A percentile compares a stretch with the other conserved stretches of the same genome.
Evolutionary conservation across 208 protist species (phyloP).

Genomic region (Trypanosoma cruzi): DNA sequence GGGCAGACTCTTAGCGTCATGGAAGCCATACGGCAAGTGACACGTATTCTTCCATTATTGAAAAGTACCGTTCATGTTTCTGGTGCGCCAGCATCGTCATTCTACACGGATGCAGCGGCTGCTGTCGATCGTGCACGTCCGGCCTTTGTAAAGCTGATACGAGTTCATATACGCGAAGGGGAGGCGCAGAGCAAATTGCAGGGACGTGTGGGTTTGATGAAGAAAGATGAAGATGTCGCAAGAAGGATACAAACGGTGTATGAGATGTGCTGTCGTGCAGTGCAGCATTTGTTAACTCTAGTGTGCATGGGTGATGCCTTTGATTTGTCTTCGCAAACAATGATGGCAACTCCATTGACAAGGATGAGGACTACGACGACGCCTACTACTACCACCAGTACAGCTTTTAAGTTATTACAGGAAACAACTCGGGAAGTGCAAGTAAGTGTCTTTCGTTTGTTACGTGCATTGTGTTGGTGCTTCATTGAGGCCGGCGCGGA

Average conservation of each 20-base stretch:
- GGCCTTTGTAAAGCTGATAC: slow-evolving; percentile 23
- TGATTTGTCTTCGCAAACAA: not conserved
- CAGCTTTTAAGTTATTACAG: not conserved
- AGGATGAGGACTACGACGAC: not conserved
- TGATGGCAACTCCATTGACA: not conserved
- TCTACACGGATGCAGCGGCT: slow-evolving; percentile 24
- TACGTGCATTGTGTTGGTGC: slow-evolving; percentile 41
- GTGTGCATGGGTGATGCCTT: slow-evolving; percentile 14
- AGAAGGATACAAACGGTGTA: slow-evolving; percentile 4
- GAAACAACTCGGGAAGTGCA: slow-evolving; percentile 21
- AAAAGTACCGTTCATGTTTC: slow-evolving; percentile 21
- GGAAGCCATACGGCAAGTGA: slow-evolving; percentile 5
- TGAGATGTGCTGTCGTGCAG: slow-evolving; percentile 22
- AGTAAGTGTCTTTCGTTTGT: slow-evolving; percentile 27
- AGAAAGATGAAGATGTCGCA: not conserved
- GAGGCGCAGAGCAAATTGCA: not conserved
- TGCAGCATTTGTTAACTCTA: slow-evolving; percentile 16
- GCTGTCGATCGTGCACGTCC: slow-evolving; percentile 21
- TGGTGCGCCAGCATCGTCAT: slow-evolving; percentile 29
- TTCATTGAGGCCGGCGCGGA: slow-evolving; percentile 39
- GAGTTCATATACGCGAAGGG: not conserved
- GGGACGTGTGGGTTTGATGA: not conserved
- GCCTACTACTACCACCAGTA: not conserved
- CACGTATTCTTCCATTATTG: slow-evolving; percentile 16
- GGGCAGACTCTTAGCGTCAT: not conserved